Evolutionary conservation across 768 basidiomycete species (phyloP).

Genomic region (Lactifluus echinatus): DNA sequence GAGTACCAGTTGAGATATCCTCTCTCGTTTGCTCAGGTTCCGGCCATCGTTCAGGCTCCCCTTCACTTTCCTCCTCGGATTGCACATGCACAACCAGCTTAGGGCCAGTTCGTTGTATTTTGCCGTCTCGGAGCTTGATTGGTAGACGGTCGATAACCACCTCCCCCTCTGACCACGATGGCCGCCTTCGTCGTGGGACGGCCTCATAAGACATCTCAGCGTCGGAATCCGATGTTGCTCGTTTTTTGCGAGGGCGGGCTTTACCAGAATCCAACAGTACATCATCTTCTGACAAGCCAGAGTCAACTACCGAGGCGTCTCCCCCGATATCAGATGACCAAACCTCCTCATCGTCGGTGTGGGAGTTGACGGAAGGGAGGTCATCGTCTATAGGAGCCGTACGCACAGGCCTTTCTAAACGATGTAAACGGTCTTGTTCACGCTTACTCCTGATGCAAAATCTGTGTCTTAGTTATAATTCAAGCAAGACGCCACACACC

Average conservation of each 20-base stretch:
- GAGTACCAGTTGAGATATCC: slow-evolving; percentile 73
- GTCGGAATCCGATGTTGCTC: slow-evolving; percentile 36
- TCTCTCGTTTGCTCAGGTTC: slow-evolving; percentile 36
- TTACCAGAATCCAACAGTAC: slow-evolving; percentile 16
- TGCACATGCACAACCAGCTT: slow-evolving; percentile 25
- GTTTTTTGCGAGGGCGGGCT: slow-evolving; percentile 20
- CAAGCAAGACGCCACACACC: slow-evolving; percentile 37
- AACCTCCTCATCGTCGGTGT: slow-evolving; percentile 48
- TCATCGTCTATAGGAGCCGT: slow-evolving; percentile 40
- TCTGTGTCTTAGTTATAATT: slow-evolving; percentile 7
- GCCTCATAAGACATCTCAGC: slow-evolving; percentile 71
- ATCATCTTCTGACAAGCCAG: slow-evolving; percentile 26
- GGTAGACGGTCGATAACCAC: slow-evolving; percentile 59
- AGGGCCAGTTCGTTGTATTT: slow-evolving; percentile 51
- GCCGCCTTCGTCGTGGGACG: slow-evolving; percentile 42
- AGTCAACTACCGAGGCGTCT: slow-evolving; percentile 20
- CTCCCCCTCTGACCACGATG: slow-evolving; percentile 38
- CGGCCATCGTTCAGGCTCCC: slow-evolving; percentile 26
- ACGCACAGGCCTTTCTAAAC: slow-evolving; percentile 49
- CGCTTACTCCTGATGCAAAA: slow-evolving; percentile 62
- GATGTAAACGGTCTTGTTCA: slow-evolving; percentile 65
- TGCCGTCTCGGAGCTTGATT: slow-evolving; percentile 80
- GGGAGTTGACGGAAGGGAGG: slow-evolving; percentile 62
- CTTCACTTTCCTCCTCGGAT: slow-evolving; percentile 30
- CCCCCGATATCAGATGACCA: slow-evolving; percentile 41